Conservation (phyloP, 371 early-diverging fungal genomes). For the Mucor sp. region DNA sequence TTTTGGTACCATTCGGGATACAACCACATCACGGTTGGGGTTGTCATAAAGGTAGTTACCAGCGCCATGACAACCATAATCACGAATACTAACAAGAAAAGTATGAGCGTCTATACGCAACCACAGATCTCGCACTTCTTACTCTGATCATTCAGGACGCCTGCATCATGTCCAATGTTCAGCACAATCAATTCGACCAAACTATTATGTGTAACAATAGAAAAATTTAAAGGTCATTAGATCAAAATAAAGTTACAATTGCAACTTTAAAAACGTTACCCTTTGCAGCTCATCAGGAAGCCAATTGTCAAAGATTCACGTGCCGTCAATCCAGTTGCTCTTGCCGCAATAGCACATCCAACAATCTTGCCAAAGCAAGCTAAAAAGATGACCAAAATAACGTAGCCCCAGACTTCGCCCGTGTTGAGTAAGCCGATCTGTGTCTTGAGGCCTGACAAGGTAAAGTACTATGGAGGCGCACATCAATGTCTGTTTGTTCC, state of each 20-base stretch:
- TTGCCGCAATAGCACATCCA: slow-evolving; percentile 80
- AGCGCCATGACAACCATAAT: slow-evolving; percentile 92
- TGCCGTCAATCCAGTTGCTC: slow-evolving; percentile 67
- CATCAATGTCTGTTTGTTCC: background rate
- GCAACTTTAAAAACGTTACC: slow-evolving; percentile 34
- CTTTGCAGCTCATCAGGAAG: slow-evolving; percentile 95
- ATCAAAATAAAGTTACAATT: slow-evolving; percentile 9
- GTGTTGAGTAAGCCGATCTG: slow-evolving; percentile 75
- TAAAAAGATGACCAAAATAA: slow-evolving; percentile 72
- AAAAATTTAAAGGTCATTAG: slow-evolving; percentile 24
- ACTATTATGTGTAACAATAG: slow-evolving; percentile 23
- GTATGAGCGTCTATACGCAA: background rate
- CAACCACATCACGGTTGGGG: slow-evolving; percentile 58
- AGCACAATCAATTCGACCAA: slow-evolving; percentile 93
- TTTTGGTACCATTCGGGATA: slow-evolving; percentile 64
- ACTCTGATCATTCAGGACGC: slow-evolving; percentile 73
- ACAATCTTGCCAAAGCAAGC: slow-evolving; percentile 88
- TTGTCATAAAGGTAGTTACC: slow-evolving; percentile 79
- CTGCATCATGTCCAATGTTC: slow-evolving; percentile 87
- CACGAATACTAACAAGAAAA: slow-evolving; percentile 63
- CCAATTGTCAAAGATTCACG: slow-evolving; percentile 90
- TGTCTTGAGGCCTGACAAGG: slow-evolving; percentile 90
- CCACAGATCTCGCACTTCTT: slow-evolving; percentile 8
- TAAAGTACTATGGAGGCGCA: slow-evolving; percentile 69
- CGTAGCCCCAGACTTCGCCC: slow-evolving; percentile 76